Evolutionary conservation across 192 early-diverging fungal genomes (phyloP).

Genomic region (Podochytrium sp.): DNA sequence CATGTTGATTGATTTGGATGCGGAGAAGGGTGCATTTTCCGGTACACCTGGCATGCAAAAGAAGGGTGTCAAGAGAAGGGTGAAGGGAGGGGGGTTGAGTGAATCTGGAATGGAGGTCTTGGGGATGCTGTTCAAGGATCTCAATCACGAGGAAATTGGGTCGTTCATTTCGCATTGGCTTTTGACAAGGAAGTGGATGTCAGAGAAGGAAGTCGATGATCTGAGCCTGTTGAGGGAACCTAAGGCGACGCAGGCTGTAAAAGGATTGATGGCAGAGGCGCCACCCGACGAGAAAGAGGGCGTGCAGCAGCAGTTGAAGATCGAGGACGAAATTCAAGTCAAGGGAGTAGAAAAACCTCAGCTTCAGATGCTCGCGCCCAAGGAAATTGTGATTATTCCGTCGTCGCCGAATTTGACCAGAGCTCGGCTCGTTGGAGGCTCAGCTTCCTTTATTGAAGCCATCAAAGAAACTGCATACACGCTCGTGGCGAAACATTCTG

Average conservation of each 20-base stretch:
- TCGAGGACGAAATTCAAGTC: background rate
- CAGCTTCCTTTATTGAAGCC: constrained; percentile 7
- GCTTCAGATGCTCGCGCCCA: background rate
- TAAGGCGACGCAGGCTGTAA: background rate
- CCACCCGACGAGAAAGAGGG: background rate
- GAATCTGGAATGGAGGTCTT: constrained; percentile 28
- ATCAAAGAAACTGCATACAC: constrained; percentile 21
- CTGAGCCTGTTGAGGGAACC: constrained; percentile 69
- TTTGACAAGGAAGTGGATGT: constrained; percentile 71
- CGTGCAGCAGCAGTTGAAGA: background rate
- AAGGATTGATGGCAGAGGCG: too few species aligned
- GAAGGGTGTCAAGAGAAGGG: constrained; percentile 10
- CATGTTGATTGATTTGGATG: constrained; percentile 45
- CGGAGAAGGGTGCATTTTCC: background rate
- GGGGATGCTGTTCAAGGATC: constrained; percentile 41
- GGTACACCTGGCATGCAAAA: background rate
- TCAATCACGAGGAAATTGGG: constrained; percentile 61
- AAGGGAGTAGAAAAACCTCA: background rate
- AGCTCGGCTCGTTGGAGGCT: background rate
- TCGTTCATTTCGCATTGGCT: constrained; percentile 73
- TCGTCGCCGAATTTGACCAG: background rate
- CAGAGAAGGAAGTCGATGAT: constrained; percentile 78
- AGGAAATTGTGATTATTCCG: background rate
- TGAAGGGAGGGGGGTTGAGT: constrained; percentile 26
- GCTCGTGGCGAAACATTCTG: background rate